Percentiles rank a stretch among this genome's conserved stretches.
These are phyloP conservation scores for Entrophospora sp. DNA, from an alignment of 192 early-diverging fungal genomes.

Conservation along the genomic window DNA sequence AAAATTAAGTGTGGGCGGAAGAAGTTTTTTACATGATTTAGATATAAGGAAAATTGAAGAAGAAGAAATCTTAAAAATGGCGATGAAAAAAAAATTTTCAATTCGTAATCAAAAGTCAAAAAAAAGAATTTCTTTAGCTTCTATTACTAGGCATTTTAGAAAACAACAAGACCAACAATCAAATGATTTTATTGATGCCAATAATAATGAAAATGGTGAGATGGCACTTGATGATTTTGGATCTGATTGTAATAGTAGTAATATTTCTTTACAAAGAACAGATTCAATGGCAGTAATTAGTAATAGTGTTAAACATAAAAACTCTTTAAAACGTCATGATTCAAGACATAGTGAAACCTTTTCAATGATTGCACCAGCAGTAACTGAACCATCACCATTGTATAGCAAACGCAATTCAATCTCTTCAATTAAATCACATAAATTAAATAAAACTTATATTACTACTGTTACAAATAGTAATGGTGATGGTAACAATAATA, in stretches of 20 bases:
- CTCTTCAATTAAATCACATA: background rate
- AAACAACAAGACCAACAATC: too few relatives aligned
- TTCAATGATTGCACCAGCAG: slow-evolving; percentile 16
- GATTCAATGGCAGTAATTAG: too few relatives aligned
- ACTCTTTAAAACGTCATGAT: background rate
- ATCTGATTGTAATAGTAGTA: too few relatives aligned
- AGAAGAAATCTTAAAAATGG: slow-evolving; percentile 15
- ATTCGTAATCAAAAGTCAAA: background rate
- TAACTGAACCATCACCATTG: background rate
- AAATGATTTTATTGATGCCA: too few relatives aligned
- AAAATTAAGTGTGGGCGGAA: slow-evolving; percentile 54
- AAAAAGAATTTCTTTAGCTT: background rate
- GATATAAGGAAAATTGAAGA: slow-evolving; percentile 38
- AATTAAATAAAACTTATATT: background rate
- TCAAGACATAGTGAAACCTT: slow-evolving; percentile 1
- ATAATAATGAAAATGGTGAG: too few relatives aligned
- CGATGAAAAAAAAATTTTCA: background rate
- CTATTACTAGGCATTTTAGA: background rate
- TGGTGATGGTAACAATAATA: background rate
- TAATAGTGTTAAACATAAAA: background rate
- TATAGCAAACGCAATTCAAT: slow-evolving; percentile 1
- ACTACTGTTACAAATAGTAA: background rate
- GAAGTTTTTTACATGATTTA: slow-evolving; percentile 50
- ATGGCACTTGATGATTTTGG: background rate
- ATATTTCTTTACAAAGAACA: too few relatives aligned